These are phyloP conservation scores for Aspergillus coremiiformis DNA, from an alignment of 495 filamentous ascomycete species.

Conservation along the genomic window DNA sequence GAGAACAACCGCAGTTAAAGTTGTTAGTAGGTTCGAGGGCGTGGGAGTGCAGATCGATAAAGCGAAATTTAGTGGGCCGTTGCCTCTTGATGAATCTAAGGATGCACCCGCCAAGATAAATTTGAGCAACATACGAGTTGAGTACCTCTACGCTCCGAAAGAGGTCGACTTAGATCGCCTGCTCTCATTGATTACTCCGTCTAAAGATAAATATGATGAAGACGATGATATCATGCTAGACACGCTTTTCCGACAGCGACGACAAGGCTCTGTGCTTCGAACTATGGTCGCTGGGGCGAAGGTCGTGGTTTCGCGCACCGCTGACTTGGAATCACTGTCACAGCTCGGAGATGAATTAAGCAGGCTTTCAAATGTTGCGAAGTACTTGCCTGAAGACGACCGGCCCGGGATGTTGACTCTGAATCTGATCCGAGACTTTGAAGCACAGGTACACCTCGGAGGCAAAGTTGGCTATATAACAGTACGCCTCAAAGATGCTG, in stretches of 20 bases:
- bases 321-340: slow-evolving; percentile 56
- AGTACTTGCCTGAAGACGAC: slow-evolving; percentile 94
- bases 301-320: slow-evolving; percentile 47
- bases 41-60: slow-evolving; percentile 67
- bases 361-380: slow-evolving; percentile 77
- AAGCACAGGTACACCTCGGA: slow-evolving; percentile 50
- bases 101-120: slow-evolving; percentile 48
- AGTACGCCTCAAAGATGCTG: slow-evolving; percentile 48
- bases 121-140: slow-evolving; percentile 59
- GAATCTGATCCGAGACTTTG: slow-evolving; percentile 53
- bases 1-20: slow-evolving; percentile 70
- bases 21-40: slow-evolving; percentile 62
- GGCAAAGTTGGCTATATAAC: slow-evolving; percentile 59
- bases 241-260: slow-evolving; percentile 79
- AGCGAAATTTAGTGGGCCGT: slow-evolving; percentile 64
- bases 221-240: slow-evolving; percentile 94
- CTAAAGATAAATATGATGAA: slow-evolving; percentile 82
- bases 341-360: slow-evolving; percentile 68
- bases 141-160: slow-evolving; percentile 66
- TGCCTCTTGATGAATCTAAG: slow-evolving; percentile 35
- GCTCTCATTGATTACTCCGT: slow-evolving; percentile 80
- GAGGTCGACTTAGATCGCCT: slow-evolving; percentile 75
- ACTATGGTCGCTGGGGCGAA: slow-evolving; percentile 55
- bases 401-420: slow-evolving; percentile 82
- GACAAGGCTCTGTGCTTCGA: slow-evolving; percentile 80